phyloP scores from a whole-genome alignment of 2,329 filamentous ascomycete genomes.

The Aspergillus ruber region DNA sequence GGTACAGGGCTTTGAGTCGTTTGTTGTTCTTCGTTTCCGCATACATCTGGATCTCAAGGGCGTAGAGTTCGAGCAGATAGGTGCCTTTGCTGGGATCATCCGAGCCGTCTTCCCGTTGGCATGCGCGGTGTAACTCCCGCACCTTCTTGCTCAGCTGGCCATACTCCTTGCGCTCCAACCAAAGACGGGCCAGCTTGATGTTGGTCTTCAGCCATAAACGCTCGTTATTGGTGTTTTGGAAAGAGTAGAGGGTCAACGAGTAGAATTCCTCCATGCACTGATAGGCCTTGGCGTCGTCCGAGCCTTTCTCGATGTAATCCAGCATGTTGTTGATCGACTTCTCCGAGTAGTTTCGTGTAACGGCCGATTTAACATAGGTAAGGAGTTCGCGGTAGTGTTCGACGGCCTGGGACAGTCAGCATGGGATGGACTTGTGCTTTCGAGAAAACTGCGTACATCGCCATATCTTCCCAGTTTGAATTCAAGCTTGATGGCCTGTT shows the following conservation, averaged over 20 bases:
- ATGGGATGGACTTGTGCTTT: neutral
- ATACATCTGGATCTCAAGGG: slow-evolving; percentile 97
- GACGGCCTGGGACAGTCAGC: slow-evolving; percentile 56
- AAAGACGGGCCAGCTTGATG: slow-evolving; percentile 88
- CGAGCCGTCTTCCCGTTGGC: slow-evolving; percentile 76
- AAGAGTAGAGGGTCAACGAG: slow-evolving; percentile 83
- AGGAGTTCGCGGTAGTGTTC: slow-evolving; percentile 92
- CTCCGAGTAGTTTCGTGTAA: slow-evolving; percentile 96
- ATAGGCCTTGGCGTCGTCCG: slow-evolving; percentile 63
- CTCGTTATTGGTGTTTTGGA: slow-evolving; percentile 97
- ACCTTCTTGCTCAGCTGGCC: slow-evolving; percentile 72
- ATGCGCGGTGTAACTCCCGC: slow-evolving; percentile 79
- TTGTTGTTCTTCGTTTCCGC: slow-evolving; percentile 96
- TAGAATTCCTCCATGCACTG: slow-evolving; percentile 93
- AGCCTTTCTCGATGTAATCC: slow-evolving; percentile 93
- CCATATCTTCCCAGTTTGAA: slow-evolving; percentile 87
- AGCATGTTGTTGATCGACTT: slow-evolving; percentile 99
- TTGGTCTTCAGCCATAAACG: slow-evolving; percentile 96
- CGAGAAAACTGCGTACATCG: slow-evolving; percentile 50
- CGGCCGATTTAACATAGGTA: slow-evolving; percentile 93
- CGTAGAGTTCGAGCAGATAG: slow-evolving; percentile 91
- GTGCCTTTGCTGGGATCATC: slow-evolving; percentile 89
- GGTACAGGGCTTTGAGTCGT: slow-evolving; percentile 85
- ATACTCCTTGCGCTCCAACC: slow-evolving; percentile 89
- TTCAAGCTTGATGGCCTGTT: slow-evolving; percentile 96